Evolutionary conservation across 2,329 filamentous ascomycete genomes (phyloP).

Genomic region (Cladosporium oxysporum): DNA sequence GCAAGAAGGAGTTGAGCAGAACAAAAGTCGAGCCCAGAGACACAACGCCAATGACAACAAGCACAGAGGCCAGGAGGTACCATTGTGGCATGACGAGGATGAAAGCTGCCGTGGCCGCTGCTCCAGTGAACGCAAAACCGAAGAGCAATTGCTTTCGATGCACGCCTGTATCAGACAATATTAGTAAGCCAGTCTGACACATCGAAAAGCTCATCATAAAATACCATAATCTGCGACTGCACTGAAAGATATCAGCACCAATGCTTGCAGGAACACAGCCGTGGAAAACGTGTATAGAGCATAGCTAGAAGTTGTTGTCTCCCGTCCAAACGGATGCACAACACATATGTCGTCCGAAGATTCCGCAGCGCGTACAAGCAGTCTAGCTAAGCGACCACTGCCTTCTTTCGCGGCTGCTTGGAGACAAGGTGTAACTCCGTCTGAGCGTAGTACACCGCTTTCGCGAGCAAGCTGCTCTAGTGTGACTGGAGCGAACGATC

Average conservation of each 20-base stretch:
- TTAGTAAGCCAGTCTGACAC: not conserved
- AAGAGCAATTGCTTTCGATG: constrained; percentile 86
- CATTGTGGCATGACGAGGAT: constrained; percentile 70
- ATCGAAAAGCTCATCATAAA: not conserved
- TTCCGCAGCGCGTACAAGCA: constrained; percentile 22
- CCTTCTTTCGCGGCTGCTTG: constrained; percentile 21
- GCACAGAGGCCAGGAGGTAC: constrained; percentile 76
- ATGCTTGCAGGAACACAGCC: constrained; percentile 79
- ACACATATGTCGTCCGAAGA: constrained; percentile 66
- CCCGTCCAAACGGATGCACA: constrained; percentile 71
- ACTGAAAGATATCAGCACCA: constrained; percentile 90
- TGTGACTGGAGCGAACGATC: constrained; percentile 88
- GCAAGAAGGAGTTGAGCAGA: constrained; percentile 89
- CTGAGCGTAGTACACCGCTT: constrained; percentile 78
- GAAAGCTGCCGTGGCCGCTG: constrained; percentile 77
- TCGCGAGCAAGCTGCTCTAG: constrained; percentile 88
- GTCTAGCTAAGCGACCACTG: constrained; percentile 25
- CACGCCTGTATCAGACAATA: constrained; percentile 35
- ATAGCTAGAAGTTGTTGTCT: constrained; percentile 90
- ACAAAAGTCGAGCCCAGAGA: constrained; percentile 95
- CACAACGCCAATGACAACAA: constrained; percentile 84
- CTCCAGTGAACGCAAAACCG: constrained; percentile 75
- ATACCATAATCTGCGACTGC: constrained; percentile 90
- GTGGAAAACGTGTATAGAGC: constrained; percentile 94
- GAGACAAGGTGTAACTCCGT: constrained; percentile 70